Evolutionary conservation across 73 alveolate species (phyloP).

Genomic region (Paramecium primaurelia): DNA sequence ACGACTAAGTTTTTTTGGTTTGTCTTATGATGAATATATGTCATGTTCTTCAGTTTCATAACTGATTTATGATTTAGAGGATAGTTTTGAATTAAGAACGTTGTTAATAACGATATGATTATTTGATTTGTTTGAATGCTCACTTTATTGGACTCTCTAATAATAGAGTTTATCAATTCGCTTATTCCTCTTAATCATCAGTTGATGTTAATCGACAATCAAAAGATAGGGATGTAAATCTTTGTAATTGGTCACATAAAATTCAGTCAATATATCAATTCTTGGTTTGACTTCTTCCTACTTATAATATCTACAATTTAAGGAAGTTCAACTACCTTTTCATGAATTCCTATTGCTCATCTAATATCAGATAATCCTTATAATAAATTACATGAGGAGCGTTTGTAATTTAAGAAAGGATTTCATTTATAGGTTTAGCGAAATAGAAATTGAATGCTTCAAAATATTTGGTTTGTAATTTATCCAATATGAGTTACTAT

Average conservation of each 20-base stretch:
- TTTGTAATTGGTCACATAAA: constrained; percentile 43
- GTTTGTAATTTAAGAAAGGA: neutral
- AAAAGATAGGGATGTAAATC: neutral
- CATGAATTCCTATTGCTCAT: constrained; percentile 29
- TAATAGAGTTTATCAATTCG: neutral
- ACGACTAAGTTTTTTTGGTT: neutral
- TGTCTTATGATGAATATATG: neutral
- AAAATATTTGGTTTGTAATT: neutral
- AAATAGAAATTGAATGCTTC: constrained; percentile 41
- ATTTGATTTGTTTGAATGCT: neutral
- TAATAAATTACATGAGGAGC: constrained; percentile 22
- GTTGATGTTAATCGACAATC: neutral
- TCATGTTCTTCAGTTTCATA: constrained; percentile 38
- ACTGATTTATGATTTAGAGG: neutral
- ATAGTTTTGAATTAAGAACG: constrained; percentile 39
- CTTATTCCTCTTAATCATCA: neutral
- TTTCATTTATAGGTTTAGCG: constrained; percentile 49
- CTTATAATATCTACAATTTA: neutral
- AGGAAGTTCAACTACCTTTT: constrained; percentile 34
- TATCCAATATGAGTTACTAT: neutral
- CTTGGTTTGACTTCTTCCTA: constrained; percentile 45
- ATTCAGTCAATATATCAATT: constrained; percentile 31
- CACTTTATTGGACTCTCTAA: neutral
- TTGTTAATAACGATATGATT: neutral
- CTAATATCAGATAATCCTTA: constrained; percentile 49